Evolutionary conservation across 2,329 filamentous ascomycete genomes (phyloP).

Genomic region (Trichoderma hamatum): DNA sequence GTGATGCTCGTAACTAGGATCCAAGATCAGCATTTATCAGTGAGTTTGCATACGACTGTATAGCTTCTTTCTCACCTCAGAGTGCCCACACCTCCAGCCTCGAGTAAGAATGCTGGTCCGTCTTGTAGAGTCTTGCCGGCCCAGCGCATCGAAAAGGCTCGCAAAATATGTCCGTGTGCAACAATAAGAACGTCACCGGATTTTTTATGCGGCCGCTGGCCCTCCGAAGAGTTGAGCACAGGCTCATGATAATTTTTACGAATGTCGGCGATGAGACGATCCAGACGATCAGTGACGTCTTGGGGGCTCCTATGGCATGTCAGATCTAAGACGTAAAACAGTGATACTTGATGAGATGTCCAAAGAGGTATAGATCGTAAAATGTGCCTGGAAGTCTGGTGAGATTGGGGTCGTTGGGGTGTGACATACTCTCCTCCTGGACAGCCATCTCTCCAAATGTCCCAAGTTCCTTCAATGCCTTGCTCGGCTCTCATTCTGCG

Average conservation of each 20-base stretch:
- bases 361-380: background rate
- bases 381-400: background rate
- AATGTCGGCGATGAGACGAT: slow-evolving; percentile 76
- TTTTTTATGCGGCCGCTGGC: slow-evolving; percentile 34
- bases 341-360: background rate
- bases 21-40: background rate
- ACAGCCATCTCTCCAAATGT: slow-evolving; percentile 90
- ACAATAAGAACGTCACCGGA: slow-evolving; percentile 62
- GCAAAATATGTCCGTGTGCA: slow-evolving; percentile 86
- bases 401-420: background rate
- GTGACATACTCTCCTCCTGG: slow-evolving; percentile 76
- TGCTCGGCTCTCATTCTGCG: slow-evolving; percentile 57
- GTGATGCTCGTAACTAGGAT: slow-evolving; percentile 73
- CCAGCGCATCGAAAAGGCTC: slow-evolving; percentile 89
- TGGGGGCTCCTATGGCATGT: slow-evolving; percentile 60
- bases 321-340: background rate
- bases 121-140: slow-evolving; percentile 71
- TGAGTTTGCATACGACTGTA: background rate
- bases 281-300: slow-evolving; percentile 72
- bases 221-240: slow-evolving; percentile 56
- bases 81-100: slow-evolving; percentile 82
- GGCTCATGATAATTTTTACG: slow-evolving; percentile 65
- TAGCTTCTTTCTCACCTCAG: slow-evolving; percentile 58
- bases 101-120: slow-evolving; percentile 79
- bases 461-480: slow-evolving; percentile 66